phyloP scores from a whole-genome alignment of 139 green algal species.

The Volvox africanus region DNA sequence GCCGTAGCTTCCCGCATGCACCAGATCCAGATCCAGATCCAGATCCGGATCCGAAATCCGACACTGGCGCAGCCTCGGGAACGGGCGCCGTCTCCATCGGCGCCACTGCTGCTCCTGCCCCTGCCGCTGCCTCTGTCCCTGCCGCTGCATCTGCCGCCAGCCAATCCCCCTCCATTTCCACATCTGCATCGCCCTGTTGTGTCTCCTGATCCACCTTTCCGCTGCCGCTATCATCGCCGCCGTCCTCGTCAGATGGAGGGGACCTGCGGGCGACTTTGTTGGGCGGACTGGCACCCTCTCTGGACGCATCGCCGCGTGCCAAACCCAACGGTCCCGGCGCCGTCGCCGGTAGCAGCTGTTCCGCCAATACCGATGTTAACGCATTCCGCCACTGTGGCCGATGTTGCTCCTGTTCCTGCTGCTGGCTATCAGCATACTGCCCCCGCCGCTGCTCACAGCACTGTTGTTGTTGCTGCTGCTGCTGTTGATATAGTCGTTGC shows the following conservation, averaged over 20 bases:
- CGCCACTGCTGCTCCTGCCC: not conserved
- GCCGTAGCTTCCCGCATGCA: not conserved
- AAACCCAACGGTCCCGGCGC: not conserved
- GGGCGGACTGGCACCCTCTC: not conserved
- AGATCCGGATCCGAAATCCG: not conserved
- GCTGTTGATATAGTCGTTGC: not conserved
- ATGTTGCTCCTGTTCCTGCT: not conserved
- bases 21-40: constrained; percentile 23
- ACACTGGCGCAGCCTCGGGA: not conserved
- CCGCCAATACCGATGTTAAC: not conserved
- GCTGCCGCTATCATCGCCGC: not conserved
- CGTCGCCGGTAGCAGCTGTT: not conserved
- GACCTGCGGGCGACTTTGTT: constrained; percentile 8
- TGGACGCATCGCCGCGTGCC: not conserved
- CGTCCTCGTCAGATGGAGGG: not conserved
- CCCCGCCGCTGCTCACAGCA: not conserved
- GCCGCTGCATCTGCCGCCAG: not conserved
- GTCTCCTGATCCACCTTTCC: not conserved
- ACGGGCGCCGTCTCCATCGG: not conserved
- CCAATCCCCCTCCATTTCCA: not conserved
- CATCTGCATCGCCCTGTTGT: not conserved
- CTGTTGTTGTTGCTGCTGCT: not conserved
- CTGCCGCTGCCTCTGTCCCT: not conserved
- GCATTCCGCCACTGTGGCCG: not conserved
- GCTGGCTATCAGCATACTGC: not conserved